Evolutionary conservation across 1,284 basidiomycete genomes (phyloP).

Genomic region (Pseudomicrostroma phylloplanum): DNA sequence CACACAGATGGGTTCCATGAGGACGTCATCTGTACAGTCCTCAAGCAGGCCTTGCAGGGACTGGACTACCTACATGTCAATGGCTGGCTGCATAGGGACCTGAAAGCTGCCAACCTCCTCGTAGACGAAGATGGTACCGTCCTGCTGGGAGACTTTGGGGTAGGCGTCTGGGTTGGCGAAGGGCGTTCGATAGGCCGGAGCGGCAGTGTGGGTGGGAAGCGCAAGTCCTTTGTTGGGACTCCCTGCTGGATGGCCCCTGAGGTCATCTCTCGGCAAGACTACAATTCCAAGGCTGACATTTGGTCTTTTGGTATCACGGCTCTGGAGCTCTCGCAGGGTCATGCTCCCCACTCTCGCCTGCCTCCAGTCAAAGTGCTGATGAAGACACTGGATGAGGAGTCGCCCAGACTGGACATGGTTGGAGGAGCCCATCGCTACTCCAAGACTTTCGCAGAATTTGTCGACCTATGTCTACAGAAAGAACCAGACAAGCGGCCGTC

Average conservation of each 20-base stretch:
- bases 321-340: constrained; percentile 72
- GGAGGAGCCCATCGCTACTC: constrained; percentile 72
- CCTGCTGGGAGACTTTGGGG: constrained; percentile 77
- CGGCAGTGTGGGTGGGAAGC: constrained; percentile 53
- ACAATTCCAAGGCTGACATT: constrained; percentile 74
- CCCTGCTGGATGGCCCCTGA: constrained; percentile 94
- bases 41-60: constrained; percentile 74
- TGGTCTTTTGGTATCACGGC: constrained; percentile 86
- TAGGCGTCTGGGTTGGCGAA: constrained; percentile 70
- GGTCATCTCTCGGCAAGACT: constrained; percentile 72
- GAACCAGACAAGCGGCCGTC: constrained; percentile 73
- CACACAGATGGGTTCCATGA: constrained; percentile 82
- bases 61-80: constrained; percentile 82
- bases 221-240: constrained; percentile 83
- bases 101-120: constrained; percentile 68
- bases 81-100: constrained; percentile 66
- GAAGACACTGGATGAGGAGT: constrained; percentile 55
- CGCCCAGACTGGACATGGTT: constrained; percentile 65
- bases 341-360: constrained; percentile 72
- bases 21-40: constrained; percentile 71
- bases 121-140: constrained; percentile 64
- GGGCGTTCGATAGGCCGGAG: constrained; percentile 20
- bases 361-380: constrained; percentile 68
- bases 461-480: constrained; percentile 73
- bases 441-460: constrained; percentile 70